These are phyloP conservation scores for Balamuthia mandrillaris DNA, from an alignment of 208 protist species.

Conservation along the genomic window DNA sequence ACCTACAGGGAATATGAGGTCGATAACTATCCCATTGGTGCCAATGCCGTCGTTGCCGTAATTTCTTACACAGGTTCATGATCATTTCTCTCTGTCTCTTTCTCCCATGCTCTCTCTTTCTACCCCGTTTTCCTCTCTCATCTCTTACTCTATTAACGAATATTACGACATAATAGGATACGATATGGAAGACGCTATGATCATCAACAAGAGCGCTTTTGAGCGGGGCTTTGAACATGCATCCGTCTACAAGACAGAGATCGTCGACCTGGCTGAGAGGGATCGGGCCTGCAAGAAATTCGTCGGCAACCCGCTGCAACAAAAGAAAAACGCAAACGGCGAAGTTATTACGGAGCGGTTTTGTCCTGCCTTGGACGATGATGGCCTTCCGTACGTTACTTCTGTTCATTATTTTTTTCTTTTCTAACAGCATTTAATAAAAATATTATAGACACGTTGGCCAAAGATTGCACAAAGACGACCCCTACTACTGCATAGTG, in stretches of 20 bases:
- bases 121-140: too few species aligned
- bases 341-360: slow-evolving; percentile 3
- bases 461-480: neutral
- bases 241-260: slow-evolving; percentile 82
- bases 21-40: slow-evolving; percentile 94
- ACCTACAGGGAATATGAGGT: slow-evolving; percentile 86
- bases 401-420: neutral
- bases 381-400: slow-evolving; percentile 65
- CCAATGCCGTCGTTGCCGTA: slow-evolving; percentile 99
- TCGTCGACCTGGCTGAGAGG: neutral
- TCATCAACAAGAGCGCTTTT: slow-evolving; percentile 96
- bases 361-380: slow-evolving; percentile 54
- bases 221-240: slow-evolving; percentile 97
- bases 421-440: neutral
- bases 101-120: neutral
- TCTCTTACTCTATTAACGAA: neutral
- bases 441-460: neutral
- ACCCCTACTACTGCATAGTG: neutral
- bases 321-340: neutral
- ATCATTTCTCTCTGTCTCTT: neutral
- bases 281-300: neutral
- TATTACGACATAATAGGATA: slow-evolving; percentile 74
- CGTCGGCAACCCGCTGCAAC: neutral
- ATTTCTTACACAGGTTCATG: slow-evolving; percentile 95
- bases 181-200: slow-evolving; percentile 99